Evolutionary conservation across 2,329 filamentous ascomycete genomes (phyloP), one percentile per base, ranked within the genome.

Genomic region (Beauveria asiatica): DNA sequence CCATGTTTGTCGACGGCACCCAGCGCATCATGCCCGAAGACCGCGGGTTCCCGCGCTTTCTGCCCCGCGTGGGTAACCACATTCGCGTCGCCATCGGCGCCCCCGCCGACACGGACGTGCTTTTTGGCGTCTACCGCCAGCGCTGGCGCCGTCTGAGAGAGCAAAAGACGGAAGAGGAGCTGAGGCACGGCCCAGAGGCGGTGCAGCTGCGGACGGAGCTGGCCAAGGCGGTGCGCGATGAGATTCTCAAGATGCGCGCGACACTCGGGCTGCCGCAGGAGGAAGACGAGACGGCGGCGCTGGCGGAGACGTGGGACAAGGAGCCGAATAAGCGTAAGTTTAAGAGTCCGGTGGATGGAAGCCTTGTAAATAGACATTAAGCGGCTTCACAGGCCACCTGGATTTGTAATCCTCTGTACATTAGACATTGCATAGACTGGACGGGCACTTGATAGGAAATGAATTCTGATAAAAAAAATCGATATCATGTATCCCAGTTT

Each of bases 1-100:
- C 94, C 48, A 93, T 99, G 75, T 99, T 95, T 79, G 87, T 97
- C 54, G 90, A 97, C 68, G 94, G 94, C 30, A 89, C 89, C 17
- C 89, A 97, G 70, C 76, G 88, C 62, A 80, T 96, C 66, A 97
- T 97, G 93, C 83, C 90, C 67, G 93, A 97, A 73, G 81, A 86
- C 61, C 83, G 94, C 50, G 75, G 74, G 2, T 96, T 86, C 67
- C 94, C 93, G 1, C 84, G 90, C 13, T 94, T 90, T 68, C 67
- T 96, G 16, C 94, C 94, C 1, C 83, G 93, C 3, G 75, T 85
- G 11, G 85, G 88, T 56, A 87, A 90, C 65, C 81, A 80, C 7
- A 78, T 96, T 55, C 83, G 79, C 52, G 79, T 96, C 55, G 86
- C 85, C 1, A 92, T 96, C 71, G 94, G 94, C 23, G 85, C 93